A percentile compares a stretch with the other conserved stretches of the same genome.
phyloP scores from a whole-genome alignment of 768 basidiomycete genomes.

The Crepidotus variabilis region DNA sequence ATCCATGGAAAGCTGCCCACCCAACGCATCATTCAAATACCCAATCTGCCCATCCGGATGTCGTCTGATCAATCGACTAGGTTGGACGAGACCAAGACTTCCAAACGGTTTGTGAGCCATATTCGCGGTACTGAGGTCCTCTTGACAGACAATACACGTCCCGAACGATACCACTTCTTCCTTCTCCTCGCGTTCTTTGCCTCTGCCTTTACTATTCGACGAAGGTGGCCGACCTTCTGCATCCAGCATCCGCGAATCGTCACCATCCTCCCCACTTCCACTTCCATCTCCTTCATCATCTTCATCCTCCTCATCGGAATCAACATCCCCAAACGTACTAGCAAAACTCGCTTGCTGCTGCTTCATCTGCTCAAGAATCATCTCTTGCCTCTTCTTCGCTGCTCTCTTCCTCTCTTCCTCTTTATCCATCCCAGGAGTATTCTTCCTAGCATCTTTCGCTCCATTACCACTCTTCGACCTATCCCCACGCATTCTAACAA shows the following conservation, averaged over 20 bases:
- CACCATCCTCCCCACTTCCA: conserved; percentile 33
- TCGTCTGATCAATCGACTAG: conserved; percentile 78
- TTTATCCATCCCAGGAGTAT: conserved; percentile 37
- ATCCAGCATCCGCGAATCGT: conserved; percentile 29
- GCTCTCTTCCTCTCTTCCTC: conserved; percentile 78
- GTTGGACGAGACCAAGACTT: conserved; percentile 80
- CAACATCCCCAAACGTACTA: conserved; percentile 58
- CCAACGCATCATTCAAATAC: conserved; percentile 72
- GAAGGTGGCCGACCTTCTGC: conserved; percentile 61
- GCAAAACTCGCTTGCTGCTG: conserved; percentile 87
- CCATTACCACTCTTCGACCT: not conserved
- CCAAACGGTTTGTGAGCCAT: conserved; percentile 65
- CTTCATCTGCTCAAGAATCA: conserved; percentile 95
- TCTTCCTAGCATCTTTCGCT: conserved; percentile 36
- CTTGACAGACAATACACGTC: conserved; percentile 98
- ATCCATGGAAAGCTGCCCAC: conserved; percentile 65
- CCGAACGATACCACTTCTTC: conserved; percentile 62
- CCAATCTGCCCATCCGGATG: conserved; percentile 65
- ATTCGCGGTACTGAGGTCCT: conserved; percentile 61
- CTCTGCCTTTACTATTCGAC: not conserved
- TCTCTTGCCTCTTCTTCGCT: conserved; percentile 87
- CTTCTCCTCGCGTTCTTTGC: conserved; percentile 50
- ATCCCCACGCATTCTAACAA: conserved; percentile 28
- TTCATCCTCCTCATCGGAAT: conserved; percentile 19
- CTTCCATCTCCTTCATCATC: conserved; percentile 32